Percentiles rank a stretch among this genome's conserved stretches.
Evolutionary conservation across 805 yeast species (phyloP).

Genomic region (Brettanomyces naardenensis): DNA sequence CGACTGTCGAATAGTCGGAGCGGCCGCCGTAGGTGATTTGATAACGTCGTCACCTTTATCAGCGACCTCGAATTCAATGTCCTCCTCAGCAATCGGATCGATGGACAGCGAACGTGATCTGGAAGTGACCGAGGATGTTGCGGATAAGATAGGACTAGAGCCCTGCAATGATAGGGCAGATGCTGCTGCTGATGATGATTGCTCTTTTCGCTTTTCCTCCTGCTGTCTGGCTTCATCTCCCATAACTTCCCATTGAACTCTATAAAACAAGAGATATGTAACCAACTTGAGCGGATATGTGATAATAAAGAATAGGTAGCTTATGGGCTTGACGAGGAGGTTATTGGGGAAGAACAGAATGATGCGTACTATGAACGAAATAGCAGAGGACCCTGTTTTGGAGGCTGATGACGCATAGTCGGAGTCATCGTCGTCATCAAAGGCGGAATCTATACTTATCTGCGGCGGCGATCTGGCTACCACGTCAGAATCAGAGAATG

Average conservation of each 20-base stretch:
- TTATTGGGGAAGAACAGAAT: slow-evolving; percentile 1
- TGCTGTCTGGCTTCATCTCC: not conserved
- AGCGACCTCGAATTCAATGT: slow-evolving; percentile 25
- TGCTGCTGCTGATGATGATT: not conserved
- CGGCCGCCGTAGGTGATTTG: slow-evolving; percentile 25
- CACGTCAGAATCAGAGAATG: too few species aligned
- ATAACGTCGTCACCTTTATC: slow-evolving; percentile 25
- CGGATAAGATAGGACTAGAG: slow-evolving; percentile 2
- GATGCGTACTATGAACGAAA: not conserved
- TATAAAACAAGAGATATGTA: slow-evolving; percentile 2
- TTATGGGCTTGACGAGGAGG: not conserved
- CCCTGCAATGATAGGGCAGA: not conserved
- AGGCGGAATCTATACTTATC: too few species aligned
- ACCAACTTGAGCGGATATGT: slow-evolving; percentile 3
- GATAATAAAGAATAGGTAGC: not conserved
- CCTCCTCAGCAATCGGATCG: slow-evolving; percentile 39
- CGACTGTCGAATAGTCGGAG: slow-evolving; percentile 4
- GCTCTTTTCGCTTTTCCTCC: not conserved
- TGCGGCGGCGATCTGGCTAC: too few species aligned
- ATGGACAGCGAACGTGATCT: slow-evolving; percentile 37
- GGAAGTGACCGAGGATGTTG: slow-evolving; percentile 2
- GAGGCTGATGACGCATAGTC: too few species aligned
- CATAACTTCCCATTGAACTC: not conserved
- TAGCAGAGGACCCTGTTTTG: not conserved
- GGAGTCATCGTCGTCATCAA: too few species aligned